A percentile compares a stretch with the other conserved stretches of the same genome.
These are phyloP conservation scores for Rhynchospora breviuscula DNA, from an alignment of 176 grass and related monocot species.

Conservation along the genomic window DNA sequence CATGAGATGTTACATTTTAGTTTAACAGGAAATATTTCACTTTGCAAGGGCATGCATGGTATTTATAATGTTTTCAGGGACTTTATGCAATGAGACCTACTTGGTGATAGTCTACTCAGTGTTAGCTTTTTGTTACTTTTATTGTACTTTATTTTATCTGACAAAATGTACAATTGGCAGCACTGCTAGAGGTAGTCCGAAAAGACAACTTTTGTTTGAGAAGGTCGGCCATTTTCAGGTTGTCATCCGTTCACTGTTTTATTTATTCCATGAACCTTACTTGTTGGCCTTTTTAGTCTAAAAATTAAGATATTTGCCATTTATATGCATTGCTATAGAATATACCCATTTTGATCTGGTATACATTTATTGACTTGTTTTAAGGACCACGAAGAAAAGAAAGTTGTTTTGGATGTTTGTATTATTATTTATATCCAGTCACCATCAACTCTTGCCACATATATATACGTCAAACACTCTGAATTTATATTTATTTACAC, in stretches of 20 bases:
- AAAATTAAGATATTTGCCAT: background rate
- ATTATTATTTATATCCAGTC: background rate
- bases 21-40: background rate
- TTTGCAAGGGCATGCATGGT: background rate
- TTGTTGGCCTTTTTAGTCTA: background rate
- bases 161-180: conserved; percentile 35
- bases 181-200: conserved; percentile 60
- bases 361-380: background rate
- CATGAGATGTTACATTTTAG: background rate
- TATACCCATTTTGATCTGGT: background rate
- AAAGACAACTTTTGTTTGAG: conserved; percentile 64
- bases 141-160: conserved; percentile 4
- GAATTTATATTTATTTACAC: background rate
- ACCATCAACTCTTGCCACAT: background rate
- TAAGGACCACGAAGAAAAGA: background rate
- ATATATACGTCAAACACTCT: background rate
- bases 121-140: background rate
- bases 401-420: background rate
- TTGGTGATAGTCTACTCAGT: background rate
- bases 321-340: background rate
- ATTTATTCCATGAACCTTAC: background rate
- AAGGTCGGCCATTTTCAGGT: conserved; percentile 85
- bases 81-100: background rate
- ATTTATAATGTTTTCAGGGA: background rate
- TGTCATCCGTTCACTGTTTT: background rate